Base-by-base conservation (phyloP, 2,329 filamentous ascomycete species). In the Cladosporium colombiae region DNA sequence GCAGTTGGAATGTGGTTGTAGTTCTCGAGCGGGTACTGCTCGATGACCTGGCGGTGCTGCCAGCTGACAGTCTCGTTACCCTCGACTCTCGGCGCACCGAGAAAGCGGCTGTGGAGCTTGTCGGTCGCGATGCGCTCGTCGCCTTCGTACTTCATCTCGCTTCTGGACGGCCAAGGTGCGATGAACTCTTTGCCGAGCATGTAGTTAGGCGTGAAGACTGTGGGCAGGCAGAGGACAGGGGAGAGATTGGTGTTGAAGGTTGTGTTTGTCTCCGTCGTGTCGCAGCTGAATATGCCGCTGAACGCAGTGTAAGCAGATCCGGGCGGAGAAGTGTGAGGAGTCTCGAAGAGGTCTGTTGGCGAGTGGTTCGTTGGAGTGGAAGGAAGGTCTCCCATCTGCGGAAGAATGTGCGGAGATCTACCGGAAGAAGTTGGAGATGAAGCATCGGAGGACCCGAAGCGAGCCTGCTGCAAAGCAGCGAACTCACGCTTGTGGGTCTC, bases 91-190 rank as follows among this genome's bases (percentile, higher is more conserved):
- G 81, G 81, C 13, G 79, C 69, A n/a, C 78, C 77, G 5, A 78
- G 72, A 68, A 78, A 82, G 21, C 81, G 78, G 11, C 80, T 75
- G 52, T 81, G 76, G 56, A 78, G 76, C 4, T 73, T 72, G 25
- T 80, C 79, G 2, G 79, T 82, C 50, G 80, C 77, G 16, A 81
- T 79, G 13, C 81, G 78, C 35, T 81, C 80, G 49, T 81, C 78
- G 0, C 81, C 81, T 68, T 83, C 81, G 76, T 81, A 82, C 68
- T 80, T 80, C 72, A 79, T 73, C 72, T 83, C 81, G 13, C 75
- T 70, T 5, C 70, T 52, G 13, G 71, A 70, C 0, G 81, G 81
- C 79, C 79, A 83, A 1, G 76, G 74, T 0, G 80, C 75, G 35
- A 80, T 69, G 60, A 77, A 73, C 2, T 76, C 27, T 50, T 59